Evolutionary conservation across 106 monocot genomes (phyloP), one percentile per base, ranked within the genome.

Genomic region (Apostasia shenzhenica): DNA sequence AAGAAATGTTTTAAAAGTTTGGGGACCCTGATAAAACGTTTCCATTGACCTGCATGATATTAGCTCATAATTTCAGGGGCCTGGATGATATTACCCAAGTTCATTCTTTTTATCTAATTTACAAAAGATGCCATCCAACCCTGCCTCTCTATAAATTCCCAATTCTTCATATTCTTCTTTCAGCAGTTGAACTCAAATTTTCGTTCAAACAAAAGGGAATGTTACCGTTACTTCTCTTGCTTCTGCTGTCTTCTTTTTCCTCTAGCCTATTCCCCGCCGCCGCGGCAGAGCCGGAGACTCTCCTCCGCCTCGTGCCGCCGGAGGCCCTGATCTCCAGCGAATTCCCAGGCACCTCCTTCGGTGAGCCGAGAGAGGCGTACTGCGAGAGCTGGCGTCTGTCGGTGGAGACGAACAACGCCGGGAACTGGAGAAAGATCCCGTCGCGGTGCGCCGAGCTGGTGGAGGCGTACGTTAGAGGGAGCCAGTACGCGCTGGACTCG

Each of bases 311-410:
- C 45, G 45, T 62, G 2, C 62, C 43, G 11, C 44, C 2, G 45
- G 62, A 62, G 45, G 7, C 5, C 0, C 5, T 45, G n/a, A 62
- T 12, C 45, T 62, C 59, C 59, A 5, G 5, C 45, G 44, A 45
- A 8, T 13, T 11, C 45, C 4, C 2, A 1, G 41, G 8, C 0
- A 42, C 9, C 2, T 40, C 2, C 2, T 44, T 46, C 14, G 47
- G 37, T 14, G 65, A 65, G 2, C 65, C 65, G 2, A 47, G 13
- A n/a, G 65, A 65, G 48, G 47, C 48, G 0, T 65, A 65, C 57
- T 86, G 79, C 69, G 74, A 41, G 14, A 86, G 85, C 75, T 78
- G 81, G 81, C 40, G 72, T 4, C 52, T 82, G 1, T 78, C 63
- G 40, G 78, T 82, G 26, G 79, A 82, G 79, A 66, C 85, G 4